Conservation (phyloP, 75 land plant genomes). For the Selaginella moellendorffii region DNA sequence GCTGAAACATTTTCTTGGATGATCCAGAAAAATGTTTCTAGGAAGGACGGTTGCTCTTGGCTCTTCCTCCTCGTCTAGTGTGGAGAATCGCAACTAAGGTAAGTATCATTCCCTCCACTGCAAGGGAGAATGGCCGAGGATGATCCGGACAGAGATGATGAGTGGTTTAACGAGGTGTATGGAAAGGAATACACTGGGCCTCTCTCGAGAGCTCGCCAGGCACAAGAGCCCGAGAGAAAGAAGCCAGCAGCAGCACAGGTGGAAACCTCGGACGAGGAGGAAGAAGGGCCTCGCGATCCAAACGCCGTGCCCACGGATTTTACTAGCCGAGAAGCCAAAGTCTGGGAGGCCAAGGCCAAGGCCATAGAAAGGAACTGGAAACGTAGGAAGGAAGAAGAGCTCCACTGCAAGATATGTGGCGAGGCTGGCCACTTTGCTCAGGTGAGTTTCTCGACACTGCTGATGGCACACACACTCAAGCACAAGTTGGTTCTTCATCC, state of each 20-base stretch:
- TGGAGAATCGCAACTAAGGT: too few relatives aligned
- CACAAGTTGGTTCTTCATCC: not conserved
- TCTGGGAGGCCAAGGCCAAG: constrained; percentile 52
- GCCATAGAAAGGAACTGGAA: constrained; percentile 9
- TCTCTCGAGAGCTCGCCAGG: constrained; percentile 16
- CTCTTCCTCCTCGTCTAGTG: too few relatives aligned
- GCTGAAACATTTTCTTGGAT: too few relatives aligned
- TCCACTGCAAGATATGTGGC: constrained; percentile 6
- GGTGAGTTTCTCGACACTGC: constrained; percentile 5
- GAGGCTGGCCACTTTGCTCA: constrained; percentile 9
- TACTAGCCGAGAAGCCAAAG: constrained; percentile 39
- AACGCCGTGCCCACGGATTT: constrained; percentile 34
- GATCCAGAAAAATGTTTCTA: too few relatives aligned
- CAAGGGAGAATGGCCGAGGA: constrained; percentile 28
- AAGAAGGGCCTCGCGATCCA: constrained; percentile 56
- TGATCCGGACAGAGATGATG: constrained; percentile 79
- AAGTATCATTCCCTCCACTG: not conserved
- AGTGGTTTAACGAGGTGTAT: constrained; percentile 81
- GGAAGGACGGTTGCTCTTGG: too few relatives aligned
- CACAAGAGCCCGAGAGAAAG: constrained; percentile 12
- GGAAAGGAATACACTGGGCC: constrained; percentile 92
- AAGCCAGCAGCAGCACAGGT: constrained; percentile 18
- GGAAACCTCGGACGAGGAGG: constrained; percentile 52
- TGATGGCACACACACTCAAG: not conserved
- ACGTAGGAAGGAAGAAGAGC: constrained; percentile 9